Evolutionary conservation across 2,329 filamentous ascomycete species (phyloP), one percentile per base, ranked within the genome.

Genomic region (Sporothrix globosa): DNA sequence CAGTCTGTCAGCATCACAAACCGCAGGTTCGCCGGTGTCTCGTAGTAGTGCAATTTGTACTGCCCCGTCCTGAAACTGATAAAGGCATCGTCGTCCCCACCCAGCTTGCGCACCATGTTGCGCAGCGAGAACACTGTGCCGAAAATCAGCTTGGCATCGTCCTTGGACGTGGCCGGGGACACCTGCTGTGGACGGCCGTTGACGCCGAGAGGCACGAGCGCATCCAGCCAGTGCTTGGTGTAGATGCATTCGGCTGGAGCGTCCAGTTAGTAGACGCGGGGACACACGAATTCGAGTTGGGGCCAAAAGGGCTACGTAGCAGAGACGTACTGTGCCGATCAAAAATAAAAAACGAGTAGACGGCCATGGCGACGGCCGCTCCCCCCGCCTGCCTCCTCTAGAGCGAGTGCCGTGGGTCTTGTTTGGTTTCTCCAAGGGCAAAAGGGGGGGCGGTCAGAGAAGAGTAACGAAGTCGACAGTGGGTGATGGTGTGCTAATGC

Each of bases 21-120:
- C 78, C 97, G 96, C 81, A 97, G 90, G 79, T 92, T 96, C 68
- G 93, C 96, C 0, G 94, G 93, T 14, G 96, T 98, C 84, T 99
- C 96, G 85, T 97, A 99, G 84, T 97, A 99, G 83, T 99, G 96
- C 76, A 99, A 87, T 83, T 97, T 97, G 86, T 99, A 99, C 81
- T 97, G 91, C 75, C 87, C 92, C 68, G 96, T 99, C 76, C 93
- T 91, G 82, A 92, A 99, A 75, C 91, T 93, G 76, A 99, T 91
- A 81, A 99, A 99, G 78, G 92, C 93, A 83, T 97, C 95, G 79
- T 97, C 93, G 69, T 92, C 89, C 74, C 95, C 95, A 77, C 95
- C 95, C 63, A 99, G 87, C 84, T 97, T 97, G 80, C 93, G 92
- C 73, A 92, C 93, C 91, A 99, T 97, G 82, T 97, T 97, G 76